Conservation (phyloP, 768 basidiomycete species). For the Kwoniella sp. region DNA sequence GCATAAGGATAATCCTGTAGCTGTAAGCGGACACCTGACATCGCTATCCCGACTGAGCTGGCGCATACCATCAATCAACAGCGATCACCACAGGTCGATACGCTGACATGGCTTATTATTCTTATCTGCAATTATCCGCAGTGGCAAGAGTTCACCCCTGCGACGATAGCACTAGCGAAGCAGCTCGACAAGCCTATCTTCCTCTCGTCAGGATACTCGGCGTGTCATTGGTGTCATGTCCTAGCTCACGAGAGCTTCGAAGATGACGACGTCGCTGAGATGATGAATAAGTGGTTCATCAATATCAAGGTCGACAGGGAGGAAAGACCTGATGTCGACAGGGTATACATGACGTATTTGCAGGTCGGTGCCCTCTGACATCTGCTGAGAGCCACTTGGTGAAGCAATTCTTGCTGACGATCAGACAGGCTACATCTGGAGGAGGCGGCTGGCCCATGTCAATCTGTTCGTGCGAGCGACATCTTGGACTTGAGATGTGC, state of each 20-base stretch:
- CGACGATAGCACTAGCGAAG: constrained; percentile 38
- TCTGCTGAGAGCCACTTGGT: background rate
- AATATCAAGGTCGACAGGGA: constrained; percentile 59
- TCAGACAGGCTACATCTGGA: constrained; percentile 41
- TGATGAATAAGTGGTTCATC: constrained; percentile 59
- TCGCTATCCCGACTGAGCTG: background rate
- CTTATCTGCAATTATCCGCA: no score
- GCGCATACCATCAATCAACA: background rate
- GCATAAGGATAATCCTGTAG: constrained; percentile 49
- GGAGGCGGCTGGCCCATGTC: constrained; percentile 54
- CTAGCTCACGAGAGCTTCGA: constrained; percentile 58
- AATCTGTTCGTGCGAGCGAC: constrained; percentile 36
- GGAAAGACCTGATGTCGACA: constrained; percentile 59
- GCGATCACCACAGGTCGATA: background rate
- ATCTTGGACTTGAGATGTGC: background rate
- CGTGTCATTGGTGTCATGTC: constrained; percentile 58
- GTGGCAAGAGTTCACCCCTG: constrained; percentile 52
- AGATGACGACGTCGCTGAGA: constrained; percentile 55
- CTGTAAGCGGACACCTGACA: constrained; percentile 25
- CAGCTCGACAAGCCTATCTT: constrained; percentile 55
- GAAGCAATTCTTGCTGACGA: background rate
- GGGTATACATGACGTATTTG: constrained; percentile 60
- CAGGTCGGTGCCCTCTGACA: constrained; percentile 37
- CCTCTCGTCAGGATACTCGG: constrained; percentile 59
- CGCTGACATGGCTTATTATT: background rate